Evolutionary conservation across 495 filamentous ascomycete species (phyloP), one percentile per base, ranked within the genome.

Genomic region (Aspergillus biplanus): DNA sequence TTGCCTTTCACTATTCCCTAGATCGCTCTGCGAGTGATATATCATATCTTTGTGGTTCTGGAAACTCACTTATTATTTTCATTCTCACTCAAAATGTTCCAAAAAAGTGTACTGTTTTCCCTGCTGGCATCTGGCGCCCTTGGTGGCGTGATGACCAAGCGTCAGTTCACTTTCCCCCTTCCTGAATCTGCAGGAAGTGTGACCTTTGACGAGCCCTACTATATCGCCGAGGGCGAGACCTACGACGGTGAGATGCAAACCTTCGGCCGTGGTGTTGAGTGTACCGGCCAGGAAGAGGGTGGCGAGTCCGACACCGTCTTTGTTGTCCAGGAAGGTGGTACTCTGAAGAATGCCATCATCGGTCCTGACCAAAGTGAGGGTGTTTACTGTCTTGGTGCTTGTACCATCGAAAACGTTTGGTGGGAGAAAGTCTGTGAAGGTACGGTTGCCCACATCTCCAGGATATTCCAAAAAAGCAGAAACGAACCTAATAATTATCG

Each of bases 301-400:
- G 82, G 80, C 12, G 80, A 82, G 34, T 66, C 68, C 11, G 82
- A 81, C 65, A 79, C 83, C 52, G 68, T 82, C 59, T 82, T 80
- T 67, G 70, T 71, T 37, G 61, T 80, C 48, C 62, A 74, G 42
- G 68, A 77, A 49, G 79, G 80, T 33, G 78, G 69, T 3, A 73
- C 76, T 4, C 69, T 82, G 48, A 69, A 66, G 48, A 81, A 81
- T 56, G 75, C 69, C 35, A 81, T 82, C 65, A 80, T 81, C 52
- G 80, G 80, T 13, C 56, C 73, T 27, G 69, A 78, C 62, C 79
- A 82, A 63, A 70, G 74, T 33, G 79, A 81, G 61, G 78, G 78
- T 46, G 70, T 82, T 31, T 78, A 82, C 66, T 81, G 79, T 65
- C 53, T 60, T 32, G 78, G 79, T 27, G 61, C 69, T 34, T 81